Percentiles rank a stretch among this genome's conserved stretches.
These are phyloP conservation scores for Tulasnella calospora DNA, from an alignment of 768 basidiomycete species.

Conservation along the genomic window DNA sequence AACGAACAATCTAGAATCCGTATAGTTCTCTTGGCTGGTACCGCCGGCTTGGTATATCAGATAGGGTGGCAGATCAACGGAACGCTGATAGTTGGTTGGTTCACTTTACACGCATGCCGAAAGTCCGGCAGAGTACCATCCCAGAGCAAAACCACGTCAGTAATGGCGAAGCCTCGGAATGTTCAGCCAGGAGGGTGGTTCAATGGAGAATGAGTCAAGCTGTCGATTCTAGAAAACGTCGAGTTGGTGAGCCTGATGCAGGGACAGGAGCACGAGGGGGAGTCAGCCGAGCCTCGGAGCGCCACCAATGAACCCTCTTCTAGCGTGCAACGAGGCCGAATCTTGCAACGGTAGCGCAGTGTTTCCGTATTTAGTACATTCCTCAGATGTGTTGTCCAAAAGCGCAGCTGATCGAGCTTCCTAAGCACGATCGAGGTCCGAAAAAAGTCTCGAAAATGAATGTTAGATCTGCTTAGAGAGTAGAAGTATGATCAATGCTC, in stretches of 20 bases:
- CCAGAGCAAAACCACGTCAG: background rate
- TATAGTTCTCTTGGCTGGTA: background rate
- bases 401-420: background rate
- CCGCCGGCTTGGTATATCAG: constrained; percentile 5
- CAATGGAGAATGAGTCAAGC: background rate
- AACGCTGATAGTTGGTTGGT: background rate
- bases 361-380: background rate
- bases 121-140: background rate
- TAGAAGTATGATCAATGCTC: background rate
- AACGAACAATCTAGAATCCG: background rate
- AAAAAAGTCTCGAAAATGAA: background rate
- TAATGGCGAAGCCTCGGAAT: background rate
- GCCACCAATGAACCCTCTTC: background rate
- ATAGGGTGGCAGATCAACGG: constrained; percentile 1
- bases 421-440: background rate
- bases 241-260: background rate
- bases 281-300: background rate
- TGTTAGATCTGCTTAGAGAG: background rate
- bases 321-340: constrained; percentile 1
- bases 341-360: background rate
- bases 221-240: background rate
- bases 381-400: background rate
- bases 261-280: background rate
- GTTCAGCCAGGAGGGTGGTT: background rate
- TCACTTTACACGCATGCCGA: background rate